Base-by-base conservation (phyloP, 352 stramenopile genomes). In the Blastocystis hominis region DNA sequence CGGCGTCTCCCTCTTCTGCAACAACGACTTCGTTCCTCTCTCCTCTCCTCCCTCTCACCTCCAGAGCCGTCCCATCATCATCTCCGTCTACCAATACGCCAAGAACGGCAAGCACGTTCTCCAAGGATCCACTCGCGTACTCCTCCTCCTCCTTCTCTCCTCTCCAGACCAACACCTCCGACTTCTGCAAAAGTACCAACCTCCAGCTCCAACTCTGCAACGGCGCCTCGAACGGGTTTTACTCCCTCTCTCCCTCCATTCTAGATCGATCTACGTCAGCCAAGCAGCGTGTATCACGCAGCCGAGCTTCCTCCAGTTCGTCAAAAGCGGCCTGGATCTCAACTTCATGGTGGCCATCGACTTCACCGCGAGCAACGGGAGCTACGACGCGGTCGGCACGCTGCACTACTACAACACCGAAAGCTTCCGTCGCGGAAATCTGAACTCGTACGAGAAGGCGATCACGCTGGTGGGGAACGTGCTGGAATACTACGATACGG, bases 281-380 rank as follows among this genome's bases (percentile, higher is more conserved):
- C 20, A 36, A 9, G 62, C 63, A 15, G 40, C 10, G n/a, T 69
- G 78, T 36, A 10, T 59, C 3, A 40, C 54, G 56, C 76, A 55
- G 0, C 84, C 91, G 36, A 92, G 88, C n/a, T 93, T 94, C 90
- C 90, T 93, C 2, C 89, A 94, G 70, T 94, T 92, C 66, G 72
- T 93, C 10, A 53, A 76, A 36, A 63, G 55, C 63, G 94, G 95
- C 30, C 90, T 95, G 79, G 93, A 98, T 90, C 93, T 98, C 86
- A 91, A 89, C 79, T 89, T 94, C n/a, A 91, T 91, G 40, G 91
- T 94, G 24, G 93, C 91, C 2, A 93, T 95, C 88, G 93, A 95
- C 84, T 94, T 93, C 84, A 94, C 93, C 20, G 91, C 89, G 34
- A 92, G 88, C 34, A 95, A 95, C 88, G 91, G 92, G 13, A 75